Evolutionary conservation across 2,329 filamentous ascomycete species (phyloP).

Genomic region (Magnaporthiopsis incrustans): DNA sequence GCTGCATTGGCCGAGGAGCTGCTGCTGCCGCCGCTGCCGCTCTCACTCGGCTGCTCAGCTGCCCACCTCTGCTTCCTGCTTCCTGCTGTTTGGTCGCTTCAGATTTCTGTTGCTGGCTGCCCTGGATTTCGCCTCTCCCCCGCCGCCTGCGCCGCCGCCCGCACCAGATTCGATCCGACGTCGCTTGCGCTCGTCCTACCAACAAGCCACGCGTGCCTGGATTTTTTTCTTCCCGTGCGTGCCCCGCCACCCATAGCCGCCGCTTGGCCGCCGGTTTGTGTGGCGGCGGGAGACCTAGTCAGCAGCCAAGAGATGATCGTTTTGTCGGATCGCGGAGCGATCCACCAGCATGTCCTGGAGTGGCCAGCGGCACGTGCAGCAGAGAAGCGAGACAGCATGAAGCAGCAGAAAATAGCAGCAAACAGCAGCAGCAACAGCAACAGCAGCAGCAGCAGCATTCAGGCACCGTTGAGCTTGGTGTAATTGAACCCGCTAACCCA

Average conservation of each 20-base stretch:
- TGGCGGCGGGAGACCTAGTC: background rate
- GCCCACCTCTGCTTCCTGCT: background rate
- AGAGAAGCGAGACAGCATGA: background rate
- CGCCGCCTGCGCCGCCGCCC: too few species aligned
- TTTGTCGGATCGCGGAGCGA: too few species aligned
- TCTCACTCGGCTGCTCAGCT: background rate
- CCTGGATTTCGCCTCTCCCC: background rate
- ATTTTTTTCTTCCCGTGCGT: background rate
- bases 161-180: slow-evolving; percentile 1
- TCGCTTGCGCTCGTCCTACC: background rate
- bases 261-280: background rate
- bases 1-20: background rate
- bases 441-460: too few species aligned
- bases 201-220: background rate
- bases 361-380: background rate
- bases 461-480: background rate
- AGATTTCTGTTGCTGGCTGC: background rate
- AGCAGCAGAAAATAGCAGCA: background rate
- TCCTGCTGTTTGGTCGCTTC: too few species aligned
- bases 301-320: background rate
- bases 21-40: too few species aligned
- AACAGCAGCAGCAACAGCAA: background rate
- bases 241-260: background rate
- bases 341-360: background rate
- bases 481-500: background rate